Evolutionary conservation across 352 stramenopile genomes (phyloP).

Genomic region (Discostella stelligera): DNA sequence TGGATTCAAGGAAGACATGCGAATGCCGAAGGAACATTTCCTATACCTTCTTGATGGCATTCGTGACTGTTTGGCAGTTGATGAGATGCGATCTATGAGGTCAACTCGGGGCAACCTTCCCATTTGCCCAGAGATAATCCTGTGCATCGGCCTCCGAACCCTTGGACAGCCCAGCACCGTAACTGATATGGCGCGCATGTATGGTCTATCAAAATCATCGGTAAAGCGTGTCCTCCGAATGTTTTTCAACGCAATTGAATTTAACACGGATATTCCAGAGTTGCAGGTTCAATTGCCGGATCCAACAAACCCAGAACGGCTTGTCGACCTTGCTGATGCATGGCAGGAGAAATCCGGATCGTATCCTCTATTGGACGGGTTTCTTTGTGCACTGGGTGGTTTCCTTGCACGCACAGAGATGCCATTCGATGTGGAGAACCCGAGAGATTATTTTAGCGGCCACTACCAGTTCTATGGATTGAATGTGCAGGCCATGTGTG

Average conservation of each 20-base stretch:
- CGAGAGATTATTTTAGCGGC: conserved; percentile 37
- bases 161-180: background rate
- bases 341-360: conserved; percentile 5
- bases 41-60: conserved; percentile 3
- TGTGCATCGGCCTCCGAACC: conserved; percentile 11
- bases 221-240: conserved; percentile 18
- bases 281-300: conserved; percentile 21
- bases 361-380: conserved; percentile 5
- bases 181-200: conserved; percentile 11
- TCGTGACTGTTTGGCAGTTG: conserved; percentile 6
- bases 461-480: conserved; percentile 47
- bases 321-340: conserved; percentile 11
- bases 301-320: conserved; percentile 8
- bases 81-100: background rate
- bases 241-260: conserved; percentile 32
- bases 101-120: conserved; percentile 16
- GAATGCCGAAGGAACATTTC: conserved; percentile 5
- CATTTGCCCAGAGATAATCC: conserved; percentile 24
- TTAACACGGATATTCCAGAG: background rate
- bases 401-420: conserved; percentile 15
- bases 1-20: no score
- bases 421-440: conserved; percentile 16
- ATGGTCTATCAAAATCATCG: conserved; percentile 24
- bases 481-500: conserved; percentile 44
- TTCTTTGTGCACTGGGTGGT: conserved; percentile 37